These are phyloP conservation scores for Akanthomyces lecanii DNA, from an alignment of 2,329 filamentous ascomycete genomes.

Conservation along the genomic window DNA sequence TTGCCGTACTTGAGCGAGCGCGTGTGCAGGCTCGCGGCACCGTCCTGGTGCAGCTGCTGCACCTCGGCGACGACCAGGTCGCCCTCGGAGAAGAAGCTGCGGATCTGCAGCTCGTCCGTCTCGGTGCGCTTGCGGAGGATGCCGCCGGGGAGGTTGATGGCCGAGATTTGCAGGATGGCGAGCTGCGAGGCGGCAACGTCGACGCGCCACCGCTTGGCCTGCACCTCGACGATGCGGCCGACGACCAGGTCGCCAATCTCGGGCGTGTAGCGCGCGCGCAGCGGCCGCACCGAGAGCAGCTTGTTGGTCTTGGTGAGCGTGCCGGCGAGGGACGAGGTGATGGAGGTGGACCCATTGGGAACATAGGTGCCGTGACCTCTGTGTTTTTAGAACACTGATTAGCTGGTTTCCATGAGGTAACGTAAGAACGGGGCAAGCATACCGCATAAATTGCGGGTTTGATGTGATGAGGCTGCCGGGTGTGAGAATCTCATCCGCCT, in stretches of 20 bases:
- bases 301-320: conserved; percentile 94
- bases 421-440: conserved; percentile 21
- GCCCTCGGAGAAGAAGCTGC: conserved; percentile 94
- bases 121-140: conserved; percentile 88
- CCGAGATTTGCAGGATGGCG: conserved; percentile 76
- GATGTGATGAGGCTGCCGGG: conserved; percentile 84
- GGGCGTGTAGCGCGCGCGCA: conserved; percentile 88
- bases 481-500: conserved; percentile 63
- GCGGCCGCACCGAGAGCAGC: conserved; percentile 82
- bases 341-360: conserved; percentile 57
- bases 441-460: conserved; percentile 96
- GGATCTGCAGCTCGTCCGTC: conserved; percentile 94
- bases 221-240: conserved; percentile 91
- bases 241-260: conserved; percentile 96
- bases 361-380: conserved; percentile 93
- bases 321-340: conserved; percentile 86
- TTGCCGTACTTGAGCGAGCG: conserved; percentile 91
- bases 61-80: conserved; percentile 94
- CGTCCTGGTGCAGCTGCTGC: conserved; percentile 81
- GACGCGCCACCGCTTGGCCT: conserved; percentile 88
- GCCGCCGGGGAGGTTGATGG: conserved; percentile 92
- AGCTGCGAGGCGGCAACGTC: conserved; percentile 87
- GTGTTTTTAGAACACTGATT: conserved; percentile 8
- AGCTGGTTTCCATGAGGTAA: not conserved
- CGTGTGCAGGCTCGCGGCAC: conserved; percentile 83